Evolutionary conservation across 495 filamentous ascomycete species (phyloP), one percentile per base, ranked within the genome.

Genomic region (Hyphodiscus hymeniophilus): DNA sequence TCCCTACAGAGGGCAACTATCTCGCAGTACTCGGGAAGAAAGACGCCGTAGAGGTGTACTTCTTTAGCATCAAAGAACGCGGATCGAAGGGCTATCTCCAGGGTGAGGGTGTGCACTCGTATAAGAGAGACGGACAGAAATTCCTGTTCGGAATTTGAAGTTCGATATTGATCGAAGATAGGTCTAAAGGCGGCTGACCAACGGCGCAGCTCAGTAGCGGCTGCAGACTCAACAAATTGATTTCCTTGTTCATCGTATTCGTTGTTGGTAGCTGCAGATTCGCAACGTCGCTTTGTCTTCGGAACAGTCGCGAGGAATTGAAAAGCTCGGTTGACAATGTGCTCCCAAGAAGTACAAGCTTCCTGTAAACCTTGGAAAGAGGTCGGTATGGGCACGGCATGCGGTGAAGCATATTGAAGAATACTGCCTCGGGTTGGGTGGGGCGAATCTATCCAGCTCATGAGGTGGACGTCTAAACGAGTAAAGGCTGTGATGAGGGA

Each of bases 1-100:
- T 23, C 23, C 16, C 32, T 11, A 0, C 17, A 23, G 3, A 50
- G 39, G n/a, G n/a, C 39, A 17, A 50, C 3, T 4, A 50, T 35
- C 31, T 50, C 47, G n/a, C 7, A 26, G 3, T 20, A 26, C 34
- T 46, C 30, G 8, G 43, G 43, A 13, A 46, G 43, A 18, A 46
- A 46, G 30, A 36, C 23, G 7, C 26, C 43, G 23, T 35, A 46
- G 2, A 12, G 8, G 7, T 36, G 11, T 11, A 7, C 12, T 22
- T 35, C 11, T 17, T 30, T 35, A 3, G 3, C 13, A 11, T 33
- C 20, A 12, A 46, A 35, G 10, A n/a, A 35, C 10, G 43, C 32
- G 7, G 43, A 34, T n/a, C 31, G 31, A n/a, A 46, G 30, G 6
- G 30, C 33, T 13, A 46, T 18, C n/a, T 23, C 3, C 6, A 46